A percentile compares a stretch with the other conserved stretches of the same genome.
Conservation (phyloP, 2,329 filamentous ascomycete species). For the Alternaria triticina region DNA sequence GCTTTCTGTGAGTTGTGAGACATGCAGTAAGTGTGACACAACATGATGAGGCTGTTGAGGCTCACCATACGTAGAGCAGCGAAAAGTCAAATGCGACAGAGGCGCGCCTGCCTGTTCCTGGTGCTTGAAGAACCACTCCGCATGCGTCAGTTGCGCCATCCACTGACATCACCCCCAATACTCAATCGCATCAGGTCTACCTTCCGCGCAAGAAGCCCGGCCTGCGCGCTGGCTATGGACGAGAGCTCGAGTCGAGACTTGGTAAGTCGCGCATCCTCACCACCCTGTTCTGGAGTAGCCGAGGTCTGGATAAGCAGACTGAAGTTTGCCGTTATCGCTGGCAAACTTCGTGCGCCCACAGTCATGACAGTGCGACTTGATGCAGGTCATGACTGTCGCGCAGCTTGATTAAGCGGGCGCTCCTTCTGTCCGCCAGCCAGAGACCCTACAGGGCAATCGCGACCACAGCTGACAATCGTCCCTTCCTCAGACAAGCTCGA, state of each 20-base stretch:
- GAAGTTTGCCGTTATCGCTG: not conserved
- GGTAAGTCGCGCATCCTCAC: slow-evolving; percentile 50
- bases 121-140: slow-evolving; percentile 71
- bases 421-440: not conserved
- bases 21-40: slow-evolving; percentile 39
- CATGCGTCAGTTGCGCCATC: slow-evolving; percentile 54
- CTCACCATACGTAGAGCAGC: slow-evolving; percentile 57
- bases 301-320: slow-evolving; percentile 3
- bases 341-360: not conserved
- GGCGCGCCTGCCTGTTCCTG: slow-evolving; percentile 77
- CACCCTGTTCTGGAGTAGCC: slow-evolving; percentile 4
- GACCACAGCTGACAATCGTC: slow-evolving; percentile 6
- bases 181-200: slow-evolving; percentile 55
- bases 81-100: slow-evolving; percentile 75
- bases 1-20: slow-evolving; percentile 67
- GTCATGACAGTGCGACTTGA: not conserved
- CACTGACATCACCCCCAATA: not conserved
- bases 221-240: slow-evolving; percentile 64
- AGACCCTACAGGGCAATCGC: not conserved
- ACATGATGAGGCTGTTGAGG: not conserved
- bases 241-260: slow-evolving; percentile 66
- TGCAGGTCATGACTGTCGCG: not conserved
- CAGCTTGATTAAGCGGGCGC: not conserved
- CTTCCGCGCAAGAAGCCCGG: slow-evolving; percentile 75
- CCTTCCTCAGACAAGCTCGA: slow-evolving; percentile 53